Base-by-base conservation (phyloP, 768 basidiomycete genomes). In the Candolleomyces aberdarensis region DNA sequence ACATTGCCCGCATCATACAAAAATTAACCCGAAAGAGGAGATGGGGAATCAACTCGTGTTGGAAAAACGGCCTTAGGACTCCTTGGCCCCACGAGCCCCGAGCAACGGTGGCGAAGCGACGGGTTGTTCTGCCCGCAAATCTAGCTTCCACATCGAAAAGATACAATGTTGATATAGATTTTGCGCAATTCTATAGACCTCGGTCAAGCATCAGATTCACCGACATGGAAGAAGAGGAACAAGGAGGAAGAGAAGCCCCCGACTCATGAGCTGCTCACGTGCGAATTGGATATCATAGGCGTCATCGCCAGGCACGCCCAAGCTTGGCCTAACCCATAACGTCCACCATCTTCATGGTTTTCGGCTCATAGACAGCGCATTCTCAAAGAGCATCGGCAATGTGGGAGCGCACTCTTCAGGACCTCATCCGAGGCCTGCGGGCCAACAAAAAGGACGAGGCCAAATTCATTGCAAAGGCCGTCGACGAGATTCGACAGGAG, bases 331-430 rank as follows among this genome's bases (percentile, higher is more conserved):
- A n/a, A 17, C 17, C 48, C 19, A 52, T 15, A 32, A n/a, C 41
- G 41, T 63, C 29, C 9, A 56, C 53, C 52, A 17, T 51, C 31
- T 46, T 43, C 46, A 41, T 20, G 36, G 10, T 46, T 41, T 40
- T 60, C 26, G 19, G 32, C 43, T 46, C 32, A 46, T 20, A 44
- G 13, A 52, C 48, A 29, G 15, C 31, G 14, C 13, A n/a, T 39
- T 54, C 13, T 26, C 50, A 43, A 49, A 43, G 14, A 13, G 54
- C 19, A 17, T 13, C 49, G 56, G 60, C 41, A 49, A 98, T 97
- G 96, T 97, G 94, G 92, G 96, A 98, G 80, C 84, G 95, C 57
- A 96, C 94, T 6, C 83, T 98, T 9, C 92, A 96, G 70, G 95
- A 96, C 76, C 89, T 97, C 69, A 94, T 97, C 70, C 85, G 96